Evolutionary conservation across 2,329 filamentous ascomycete species (phyloP).

Genomic region (Apiospora arundinis): DNA sequence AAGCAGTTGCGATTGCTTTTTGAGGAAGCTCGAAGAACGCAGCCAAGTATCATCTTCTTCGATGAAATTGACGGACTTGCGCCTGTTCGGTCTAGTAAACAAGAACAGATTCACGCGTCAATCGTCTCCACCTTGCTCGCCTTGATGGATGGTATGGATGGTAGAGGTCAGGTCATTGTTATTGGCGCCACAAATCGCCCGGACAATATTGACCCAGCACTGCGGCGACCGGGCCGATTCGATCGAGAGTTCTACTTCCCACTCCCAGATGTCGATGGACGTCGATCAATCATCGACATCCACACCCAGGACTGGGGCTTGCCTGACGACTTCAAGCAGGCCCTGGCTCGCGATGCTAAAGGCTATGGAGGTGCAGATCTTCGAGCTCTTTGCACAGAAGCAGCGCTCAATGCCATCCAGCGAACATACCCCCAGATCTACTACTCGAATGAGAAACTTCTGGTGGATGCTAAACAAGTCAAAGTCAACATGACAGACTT

Average conservation of each 20-base stretch:
- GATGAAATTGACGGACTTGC: conserved; percentile 98
- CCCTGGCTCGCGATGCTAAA: conserved; percentile 87
- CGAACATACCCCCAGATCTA: conserved; percentile 97
- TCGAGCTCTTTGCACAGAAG: conserved; percentile 92
- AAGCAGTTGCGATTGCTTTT: conserved; percentile 92
- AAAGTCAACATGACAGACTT: conserved; percentile 92
- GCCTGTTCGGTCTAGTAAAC: conserved; percentile 94
- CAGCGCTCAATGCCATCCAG: conserved; percentile 93
- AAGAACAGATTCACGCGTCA: conserved; percentile 97
- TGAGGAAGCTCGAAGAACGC: conserved; percentile 92
- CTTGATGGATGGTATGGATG: conserved; percentile 97
- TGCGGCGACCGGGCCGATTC: conserved; percentile 91
- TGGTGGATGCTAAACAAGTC: conserved; percentile 86
- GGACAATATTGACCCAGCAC: conserved; percentile 94
- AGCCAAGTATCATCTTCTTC: conserved; percentile 99
- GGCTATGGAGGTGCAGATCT: conserved; percentile 97
- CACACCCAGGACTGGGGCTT: conserved; percentile 95
- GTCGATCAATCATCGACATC: conserved; percentile 89
- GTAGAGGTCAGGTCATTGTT: conserved; percentile 96
- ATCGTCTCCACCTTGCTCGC: conserved; percentile 95
- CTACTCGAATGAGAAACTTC: conserved; percentile 83
- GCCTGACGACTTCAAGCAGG: conserved; percentile 77
- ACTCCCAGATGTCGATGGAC: conserved; percentile 79
- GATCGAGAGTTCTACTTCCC: conserved; percentile 99
- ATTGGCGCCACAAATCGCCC: conserved; percentile 98